Percentiles rank a stretch among this genome's conserved stretches.
Evolutionary conservation across 495 filamentous ascomycete genomes (phyloP).

Genomic region (Pyrenula aspistea): DNA sequence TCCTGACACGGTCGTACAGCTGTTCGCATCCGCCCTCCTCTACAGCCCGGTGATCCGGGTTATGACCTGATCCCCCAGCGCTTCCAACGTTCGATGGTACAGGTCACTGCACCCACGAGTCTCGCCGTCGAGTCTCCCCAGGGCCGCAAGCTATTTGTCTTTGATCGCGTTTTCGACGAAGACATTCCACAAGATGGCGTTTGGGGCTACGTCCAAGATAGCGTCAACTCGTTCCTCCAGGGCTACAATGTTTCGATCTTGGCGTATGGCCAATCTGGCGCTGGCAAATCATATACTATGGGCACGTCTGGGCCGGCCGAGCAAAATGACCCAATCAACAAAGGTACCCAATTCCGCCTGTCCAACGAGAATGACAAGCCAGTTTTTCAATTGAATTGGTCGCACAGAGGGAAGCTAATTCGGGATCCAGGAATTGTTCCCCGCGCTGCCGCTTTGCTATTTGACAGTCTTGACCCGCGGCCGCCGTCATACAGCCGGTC

Average conservation of each 20-base stretch:
- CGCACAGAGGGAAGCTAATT: conserved; percentile 3
- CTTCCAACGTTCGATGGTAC: conserved; percentile 87
- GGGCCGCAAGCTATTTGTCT: conserved; percentile 88
- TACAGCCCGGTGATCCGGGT: conserved; percentile 74
- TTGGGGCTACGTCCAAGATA: conserved; percentile 91
- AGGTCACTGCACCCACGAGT: conserved; percentile 72
- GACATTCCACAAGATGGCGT: conserved; percentile 78
- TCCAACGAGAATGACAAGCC: not conserved
- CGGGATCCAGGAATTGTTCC: conserved; percentile 71
- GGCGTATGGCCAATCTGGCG: conserved; percentile 97
- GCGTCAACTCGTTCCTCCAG: conserved; percentile 80
- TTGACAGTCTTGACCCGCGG: conserved; percentile 69
- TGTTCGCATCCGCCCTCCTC: conserved; percentile 86
- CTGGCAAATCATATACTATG: conserved; percentile 99
- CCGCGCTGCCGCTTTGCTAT: conserved; percentile 75
- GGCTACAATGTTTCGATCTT: conserved; percentile 98
- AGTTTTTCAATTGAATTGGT: not conserved
- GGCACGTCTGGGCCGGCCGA: conserved; percentile 83
- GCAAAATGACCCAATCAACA: conserved; percentile 57
- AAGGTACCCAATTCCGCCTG: conserved; percentile 45
- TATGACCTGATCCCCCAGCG: conserved; percentile 91
- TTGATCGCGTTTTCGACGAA: conserved; percentile 86
- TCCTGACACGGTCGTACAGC: conserved; percentile 35
- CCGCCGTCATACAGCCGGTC: conserved; percentile 34
- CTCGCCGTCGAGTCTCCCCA: conserved; percentile 82